A percentile compares a stretch with the other conserved stretches of the same genome.
Conservation (phyloP, 1,139 yeast genomes). For the Martiniozyma asiatica region DNA sequence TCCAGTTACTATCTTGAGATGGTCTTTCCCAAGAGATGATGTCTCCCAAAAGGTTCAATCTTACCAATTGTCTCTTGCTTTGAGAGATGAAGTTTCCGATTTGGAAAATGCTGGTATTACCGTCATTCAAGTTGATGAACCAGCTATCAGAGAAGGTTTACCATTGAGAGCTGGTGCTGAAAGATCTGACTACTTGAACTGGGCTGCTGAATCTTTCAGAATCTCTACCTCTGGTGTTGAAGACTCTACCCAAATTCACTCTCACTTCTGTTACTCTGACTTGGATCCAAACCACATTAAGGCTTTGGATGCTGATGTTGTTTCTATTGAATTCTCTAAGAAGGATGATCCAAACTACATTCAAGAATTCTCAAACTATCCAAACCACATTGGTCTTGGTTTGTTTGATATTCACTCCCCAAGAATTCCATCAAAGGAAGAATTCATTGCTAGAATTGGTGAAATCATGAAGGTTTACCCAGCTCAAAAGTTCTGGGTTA, state of each 20-base stretch:
- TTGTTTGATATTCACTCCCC: constrained; percentile 98
- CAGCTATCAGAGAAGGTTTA: constrained; percentile 99
- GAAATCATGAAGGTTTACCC: constrained; percentile 96
- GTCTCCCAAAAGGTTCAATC: constrained; percentile 91
- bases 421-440: constrained; percentile 96
- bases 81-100: constrained; percentile 97
- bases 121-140: constrained; percentile 98
- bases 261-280: constrained; percentile 99
- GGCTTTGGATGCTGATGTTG: constrained; percentile 99
- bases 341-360: constrained; percentile 98
- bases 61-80: constrained; percentile 92
- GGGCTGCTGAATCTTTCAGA: constrained; percentile 99
- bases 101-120: constrained; percentile 97
- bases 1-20: constrained; percentile 98
- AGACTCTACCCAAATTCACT: constrained; percentile 94
- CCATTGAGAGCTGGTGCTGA: constrained; percentile 97
- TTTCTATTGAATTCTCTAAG: constrained; percentile 97
- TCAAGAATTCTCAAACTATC: constrained; percentile 94
- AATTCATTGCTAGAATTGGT: constrained; percentile 84
- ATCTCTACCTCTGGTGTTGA: constrained; percentile 97
- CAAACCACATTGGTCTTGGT: constrained; percentile 99
- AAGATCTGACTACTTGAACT: constrained; percentile 89
- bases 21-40: constrained; percentile 99
- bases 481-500: constrained; percentile 96
- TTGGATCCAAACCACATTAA: constrained; percentile 98